phyloP scores from a whole-genome alignment of 495 filamentous ascomycete genomes.

The Podospora bellae-mahoneyi region DNA sequence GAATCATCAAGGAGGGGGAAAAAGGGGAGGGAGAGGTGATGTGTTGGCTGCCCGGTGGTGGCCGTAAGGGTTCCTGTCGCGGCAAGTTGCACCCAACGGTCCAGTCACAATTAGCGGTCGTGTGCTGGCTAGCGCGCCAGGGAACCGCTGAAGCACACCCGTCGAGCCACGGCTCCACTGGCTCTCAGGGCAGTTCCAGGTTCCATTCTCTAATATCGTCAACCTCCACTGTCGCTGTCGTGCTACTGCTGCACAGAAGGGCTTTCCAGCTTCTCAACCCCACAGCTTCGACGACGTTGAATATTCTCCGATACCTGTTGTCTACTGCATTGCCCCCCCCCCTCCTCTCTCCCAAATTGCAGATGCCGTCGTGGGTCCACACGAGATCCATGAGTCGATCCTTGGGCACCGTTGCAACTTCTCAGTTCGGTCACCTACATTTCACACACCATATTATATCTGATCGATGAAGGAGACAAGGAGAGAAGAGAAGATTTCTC shows the following conservation, averaged over 20 bases:
- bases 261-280: neutral
- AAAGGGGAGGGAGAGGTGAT: neutral
- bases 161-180: conserved; percentile 1
- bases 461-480: no score
- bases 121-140: conserved; percentile 11
- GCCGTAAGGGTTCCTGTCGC: neutral
- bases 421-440: neutral
- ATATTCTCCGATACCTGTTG: neutral
- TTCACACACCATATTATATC: neutral
- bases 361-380: neutral
- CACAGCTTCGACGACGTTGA: neutral
- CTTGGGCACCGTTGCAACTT: conserved; percentile 7
- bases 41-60: neutral
- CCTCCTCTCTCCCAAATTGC: neutral
- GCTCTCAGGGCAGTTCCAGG: no score
- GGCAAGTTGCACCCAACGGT: neutral
- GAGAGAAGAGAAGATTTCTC: neutral
- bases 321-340: neutral
- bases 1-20: neutral
- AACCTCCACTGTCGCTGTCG: no score
- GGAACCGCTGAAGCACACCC: neutral
- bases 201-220: no score
- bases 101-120: neutral
- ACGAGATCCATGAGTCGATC: neutral
- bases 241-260: neutral